A percentile compares a stretch with the other conserved stretches of the same genome.
phyloP scores from a whole-genome alignment of 768 basidiomycete species.

The Tricholomella constricta region DNA sequence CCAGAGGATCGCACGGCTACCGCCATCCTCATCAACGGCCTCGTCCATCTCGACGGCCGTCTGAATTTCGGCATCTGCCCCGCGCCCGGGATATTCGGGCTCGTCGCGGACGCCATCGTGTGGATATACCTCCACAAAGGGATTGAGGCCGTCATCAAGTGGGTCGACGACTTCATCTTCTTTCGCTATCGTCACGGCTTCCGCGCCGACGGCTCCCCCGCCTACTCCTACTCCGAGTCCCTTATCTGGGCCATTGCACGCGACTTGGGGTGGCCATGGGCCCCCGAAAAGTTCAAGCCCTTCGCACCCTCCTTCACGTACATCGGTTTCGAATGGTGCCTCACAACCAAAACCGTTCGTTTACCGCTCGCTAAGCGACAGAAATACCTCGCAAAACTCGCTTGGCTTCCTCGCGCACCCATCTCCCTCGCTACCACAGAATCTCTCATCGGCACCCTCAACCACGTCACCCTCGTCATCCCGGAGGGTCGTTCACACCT shows the following conservation, averaged over 20 bases:
- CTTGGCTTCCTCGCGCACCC: slow-evolving; percentile 13
- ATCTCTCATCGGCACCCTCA: slow-evolving; percentile 33
- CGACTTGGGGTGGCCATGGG: slow-evolving; percentile 3
- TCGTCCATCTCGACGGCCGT: not conserved
- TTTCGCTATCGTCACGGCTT: not conserved
- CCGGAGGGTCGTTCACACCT: slow-evolving; percentile 31
- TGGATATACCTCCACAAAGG: not conserved
- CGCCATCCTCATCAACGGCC: not conserved
- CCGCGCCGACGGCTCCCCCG: not conserved
- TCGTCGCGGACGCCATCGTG: not conserved
- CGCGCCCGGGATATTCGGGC: not conserved
- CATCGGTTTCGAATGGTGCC: not conserved
- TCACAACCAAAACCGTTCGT: not conserved
- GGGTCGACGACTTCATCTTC: not conserved
- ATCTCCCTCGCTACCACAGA: slow-evolving; percentile 24
- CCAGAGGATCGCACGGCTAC: not conserved
- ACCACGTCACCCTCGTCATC: slow-evolving; percentile 35
- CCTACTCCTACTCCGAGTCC: not conserved
- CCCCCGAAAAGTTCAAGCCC: not conserved
- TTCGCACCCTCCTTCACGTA: not conserved
- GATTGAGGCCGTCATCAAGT: too few relatives aligned
- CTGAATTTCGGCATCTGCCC: not conserved
- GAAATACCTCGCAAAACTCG: slow-evolving; percentile 19
- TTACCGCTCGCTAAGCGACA: not conserved
- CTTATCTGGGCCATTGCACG: not conserved